Evolutionary conservation across 2,329 filamentous ascomycete genomes (phyloP), one percentile per base, ranked within the genome.

Genomic region (Seiridium unicorne): DNA sequence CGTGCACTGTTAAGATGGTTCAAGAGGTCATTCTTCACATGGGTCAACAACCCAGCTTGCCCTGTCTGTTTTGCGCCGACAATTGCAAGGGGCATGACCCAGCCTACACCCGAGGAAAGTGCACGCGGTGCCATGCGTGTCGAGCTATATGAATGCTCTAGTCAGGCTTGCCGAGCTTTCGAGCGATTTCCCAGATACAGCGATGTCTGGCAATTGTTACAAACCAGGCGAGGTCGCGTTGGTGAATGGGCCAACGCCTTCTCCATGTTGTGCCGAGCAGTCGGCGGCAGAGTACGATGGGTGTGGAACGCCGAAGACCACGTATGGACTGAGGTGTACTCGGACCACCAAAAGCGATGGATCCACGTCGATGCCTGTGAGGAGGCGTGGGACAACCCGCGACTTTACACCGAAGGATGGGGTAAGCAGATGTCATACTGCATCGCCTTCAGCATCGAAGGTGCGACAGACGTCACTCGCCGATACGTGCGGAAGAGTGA

Each of bases 191-290:
- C 95, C 44, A 87, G 95, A 62, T 98, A 97, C 74, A 94, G 92
- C 61, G 94, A 99, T 72, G 94, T 97, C 34, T 98, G 96, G 88
- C 89, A 93, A 55, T 78, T 98, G 62, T 79, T 99, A 48, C 90
- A 97, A 74, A 96, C 92, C 35, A 84, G 91, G 66, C 85, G 90
- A 66, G 95, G 95, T 42, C 89, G 95, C 66, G 90, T 90, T 62
- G 95, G 95, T 63, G 95, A 99, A 79, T 98, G 95, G 93, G 93
- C 92, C 66, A 98, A 97, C 77, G 97, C 93, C 82, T 99, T 99
- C 79, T 94, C 90, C 78, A 98, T 98, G 95, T 84, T 99, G 57
- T 98, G 94, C 80, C 87, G 94, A 62, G 95, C 95, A 4, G 87
- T 98, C 11, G 94, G 94, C 55, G 91, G 90, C 62, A 86, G 94